A percentile compares a stretch with the other conserved stretches of the same genome.
Conservation (phyloP, 2,329 filamentous ascomycete species). For the Diaporthe sp. region DNA sequence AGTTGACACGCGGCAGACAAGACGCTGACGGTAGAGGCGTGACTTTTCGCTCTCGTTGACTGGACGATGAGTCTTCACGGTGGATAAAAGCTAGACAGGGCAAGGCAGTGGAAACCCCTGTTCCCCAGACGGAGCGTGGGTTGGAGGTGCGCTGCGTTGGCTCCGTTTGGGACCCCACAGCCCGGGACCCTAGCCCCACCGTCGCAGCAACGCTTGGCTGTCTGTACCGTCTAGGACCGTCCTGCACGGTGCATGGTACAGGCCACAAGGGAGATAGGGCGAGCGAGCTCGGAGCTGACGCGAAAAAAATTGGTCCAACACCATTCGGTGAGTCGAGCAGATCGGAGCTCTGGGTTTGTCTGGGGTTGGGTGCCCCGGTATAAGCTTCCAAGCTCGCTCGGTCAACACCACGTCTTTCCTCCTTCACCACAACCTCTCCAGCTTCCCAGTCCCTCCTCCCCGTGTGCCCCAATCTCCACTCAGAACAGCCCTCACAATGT, state of each 20-base stretch:
- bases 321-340: constrained; percentile 35
- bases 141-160: background rate
- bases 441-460: constrained; percentile 43
- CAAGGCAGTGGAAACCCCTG: background rate
- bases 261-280: constrained; percentile 9
- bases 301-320: constrained; percentile 35
- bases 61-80: constrained; percentile 3
- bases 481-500: constrained; percentile 68
- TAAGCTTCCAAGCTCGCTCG: constrained; percentile 25
- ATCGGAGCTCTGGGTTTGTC: constrained; percentile 25
- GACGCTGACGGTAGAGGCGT: background rate
- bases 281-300: constrained; percentile 22
- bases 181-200: constrained; percentile 27
- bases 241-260: too few species aligned
- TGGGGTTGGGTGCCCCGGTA: background rate
- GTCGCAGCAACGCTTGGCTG: constrained; percentile 1
- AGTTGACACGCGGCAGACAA: constrained; percentile 8
- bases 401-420: constrained; percentile 27
- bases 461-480: constrained; percentile 44
- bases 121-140: constrained; percentile 17
- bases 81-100: background rate
- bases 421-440: constrained; percentile 40
- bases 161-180: constrained; percentile 15
- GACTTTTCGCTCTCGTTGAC: background rate
- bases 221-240: too few species aligned